These are phyloP conservation scores for Ogataea angusta DNA, from an alignment of 805 yeast genomes.

Conservation along the genomic window DNA sequence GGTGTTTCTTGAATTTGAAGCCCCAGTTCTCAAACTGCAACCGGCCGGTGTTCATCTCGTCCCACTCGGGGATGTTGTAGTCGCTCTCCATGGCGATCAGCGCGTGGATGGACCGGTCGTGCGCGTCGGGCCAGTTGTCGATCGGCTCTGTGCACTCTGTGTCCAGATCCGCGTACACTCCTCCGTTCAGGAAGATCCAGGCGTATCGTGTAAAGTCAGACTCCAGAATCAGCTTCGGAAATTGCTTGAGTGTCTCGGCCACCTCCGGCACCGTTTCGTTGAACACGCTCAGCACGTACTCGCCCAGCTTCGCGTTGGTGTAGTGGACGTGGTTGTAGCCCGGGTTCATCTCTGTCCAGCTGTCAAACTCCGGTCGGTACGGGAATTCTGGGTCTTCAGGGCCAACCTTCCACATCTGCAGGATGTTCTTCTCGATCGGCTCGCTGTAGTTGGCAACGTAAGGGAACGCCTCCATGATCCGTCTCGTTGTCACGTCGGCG, in stretches of 20 bases:
- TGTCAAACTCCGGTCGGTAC: constrained; percentile 6
- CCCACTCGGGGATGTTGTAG: constrained; percentile 44
- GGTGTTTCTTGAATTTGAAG: constrained; percentile 52
- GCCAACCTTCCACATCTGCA: constrained; percentile 23
- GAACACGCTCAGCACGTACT: constrained; percentile 14
- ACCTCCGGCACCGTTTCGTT: constrained; percentile 39
- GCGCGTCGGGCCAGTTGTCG: constrained; percentile 51
- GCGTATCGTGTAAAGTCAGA: constrained; percentile 52
- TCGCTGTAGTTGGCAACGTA: constrained; percentile 3
- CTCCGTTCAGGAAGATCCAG: constrained; percentile 47
- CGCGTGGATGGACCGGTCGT: constrained; percentile 41
- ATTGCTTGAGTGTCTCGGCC: constrained; percentile 40
- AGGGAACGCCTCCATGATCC: constrained; percentile 9
- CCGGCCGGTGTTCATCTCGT: constrained; percentile 38
- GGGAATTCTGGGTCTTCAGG: constrained; percentile 15
- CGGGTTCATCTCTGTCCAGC: constrained; percentile 18
- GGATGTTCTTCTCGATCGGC: constrained; percentile 20
- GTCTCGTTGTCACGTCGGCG: constrained; percentile 8
- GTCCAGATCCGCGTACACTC: constrained; percentile 53
- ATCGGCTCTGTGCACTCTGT: constrained; percentile 40
- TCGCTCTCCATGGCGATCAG: constrained; percentile 49
- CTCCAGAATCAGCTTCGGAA: constrained; percentile 46
- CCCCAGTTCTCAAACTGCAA: constrained; percentile 54
- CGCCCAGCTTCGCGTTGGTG: constrained; percentile 11
- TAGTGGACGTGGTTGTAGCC: constrained; percentile 14